These are phyloP conservation scores for Ogataea ramenticola DNA, from an alignment of 805 yeast species.

Conservation along the genomic window DNA sequence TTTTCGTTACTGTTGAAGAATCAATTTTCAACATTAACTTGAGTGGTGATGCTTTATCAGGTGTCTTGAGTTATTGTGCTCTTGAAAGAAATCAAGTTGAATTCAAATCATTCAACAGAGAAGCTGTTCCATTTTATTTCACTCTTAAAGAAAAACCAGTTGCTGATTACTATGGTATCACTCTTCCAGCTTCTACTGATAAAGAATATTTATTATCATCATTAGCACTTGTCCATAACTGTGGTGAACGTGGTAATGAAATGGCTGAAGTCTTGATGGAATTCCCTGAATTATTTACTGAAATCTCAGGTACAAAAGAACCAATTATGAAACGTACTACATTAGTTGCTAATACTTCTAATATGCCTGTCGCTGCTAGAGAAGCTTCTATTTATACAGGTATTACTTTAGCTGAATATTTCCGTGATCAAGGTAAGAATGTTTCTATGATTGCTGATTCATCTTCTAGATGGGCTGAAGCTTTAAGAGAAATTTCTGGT, in stretches of 20 bases:
- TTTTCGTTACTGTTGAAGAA: constrained; percentile 24
- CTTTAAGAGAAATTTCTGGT: constrained; percentile 98
- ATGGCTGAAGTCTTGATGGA: constrained; percentile 99
- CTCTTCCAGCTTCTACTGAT: constrained; percentile 32
- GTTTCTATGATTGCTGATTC: constrained; percentile 99
- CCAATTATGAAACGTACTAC: constrained; percentile 99
- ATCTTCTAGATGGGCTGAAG: constrained; percentile 99
- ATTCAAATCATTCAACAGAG: constrained; percentile 12
- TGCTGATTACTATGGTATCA: constrained; percentile 36
- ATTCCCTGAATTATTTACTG: constrained; percentile 95
- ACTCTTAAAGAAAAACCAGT: constrained; percentile 17
- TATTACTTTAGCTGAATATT: constrained; percentile 96
- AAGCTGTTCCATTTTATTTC: constrained; percentile 24
- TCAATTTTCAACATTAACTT: constrained; percentile 17
- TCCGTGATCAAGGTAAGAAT: constrained; percentile 99
- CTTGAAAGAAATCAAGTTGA: constrained; percentile 12
- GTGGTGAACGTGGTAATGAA: constrained; percentile 96
- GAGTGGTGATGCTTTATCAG: constrained; percentile 19
- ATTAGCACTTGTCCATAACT: background rate
- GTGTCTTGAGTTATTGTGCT: constrained; percentile 22
- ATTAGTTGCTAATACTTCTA: constrained; percentile 95
- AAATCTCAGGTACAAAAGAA: constrained; percentile 86
- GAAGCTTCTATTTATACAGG: constrained; percentile 99
- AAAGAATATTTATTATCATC: constrained; percentile 26
- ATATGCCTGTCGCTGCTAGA: constrained; percentile 99